Percentiles rank a stretch among this genome's conserved stretches.
Conservation (phyloP, 2,329 filamentous ascomycete genomes). For the Orbilia blumenaviensis region DNA sequence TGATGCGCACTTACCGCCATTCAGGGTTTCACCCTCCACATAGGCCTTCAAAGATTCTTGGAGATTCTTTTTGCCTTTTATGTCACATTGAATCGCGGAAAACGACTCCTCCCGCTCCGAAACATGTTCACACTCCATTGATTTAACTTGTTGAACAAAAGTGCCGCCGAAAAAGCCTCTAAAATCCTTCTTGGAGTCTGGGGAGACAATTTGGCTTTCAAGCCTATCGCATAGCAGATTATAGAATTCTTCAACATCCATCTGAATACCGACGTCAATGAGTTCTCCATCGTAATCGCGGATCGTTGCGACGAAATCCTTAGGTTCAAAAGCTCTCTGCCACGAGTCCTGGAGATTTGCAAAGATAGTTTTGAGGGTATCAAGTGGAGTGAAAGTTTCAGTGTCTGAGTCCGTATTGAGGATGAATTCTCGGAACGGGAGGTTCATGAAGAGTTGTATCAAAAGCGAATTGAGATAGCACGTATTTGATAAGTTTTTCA, state of each 20-base stretch:
- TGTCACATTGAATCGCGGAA: constrained; percentile 93
- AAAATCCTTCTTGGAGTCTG: constrained; percentile 75
- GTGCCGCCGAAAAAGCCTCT: constrained; percentile 89
- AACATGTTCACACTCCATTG: constrained; percentile 91
- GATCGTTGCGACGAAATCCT: constrained; percentile 76
- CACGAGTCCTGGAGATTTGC: constrained; percentile 84
- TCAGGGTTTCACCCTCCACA: constrained; percentile 94
- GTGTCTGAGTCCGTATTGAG: constrained; percentile 66
- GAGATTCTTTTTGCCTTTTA: constrained; percentile 86
- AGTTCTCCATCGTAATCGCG: constrained; percentile 81
- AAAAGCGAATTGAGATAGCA: constrained; percentile 97
- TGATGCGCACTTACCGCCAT: constrained; percentile 70
- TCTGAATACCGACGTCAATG: constrained; percentile 89
- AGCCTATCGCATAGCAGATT: constrained; percentile 90
- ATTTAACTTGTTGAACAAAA: constrained; percentile 92
- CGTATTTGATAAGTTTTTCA: constrained; percentile 93
- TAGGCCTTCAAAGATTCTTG: constrained; percentile 93
- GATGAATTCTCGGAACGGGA: constrained; percentile 85
- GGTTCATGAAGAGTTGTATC: constrained; percentile 96
- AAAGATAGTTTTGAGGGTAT: constrained; percentile 82
- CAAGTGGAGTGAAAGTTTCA: constrained; percentile 68
- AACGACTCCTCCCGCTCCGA: constrained; percentile 91
- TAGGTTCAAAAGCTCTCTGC: constrained; percentile 76
- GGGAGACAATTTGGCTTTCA: constrained; percentile 78
- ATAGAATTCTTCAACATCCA: constrained; percentile 99